phyloP scores from a whole-genome alignment of 192 early-diverging fungal species.

The Coemansia erecta region DNA sequence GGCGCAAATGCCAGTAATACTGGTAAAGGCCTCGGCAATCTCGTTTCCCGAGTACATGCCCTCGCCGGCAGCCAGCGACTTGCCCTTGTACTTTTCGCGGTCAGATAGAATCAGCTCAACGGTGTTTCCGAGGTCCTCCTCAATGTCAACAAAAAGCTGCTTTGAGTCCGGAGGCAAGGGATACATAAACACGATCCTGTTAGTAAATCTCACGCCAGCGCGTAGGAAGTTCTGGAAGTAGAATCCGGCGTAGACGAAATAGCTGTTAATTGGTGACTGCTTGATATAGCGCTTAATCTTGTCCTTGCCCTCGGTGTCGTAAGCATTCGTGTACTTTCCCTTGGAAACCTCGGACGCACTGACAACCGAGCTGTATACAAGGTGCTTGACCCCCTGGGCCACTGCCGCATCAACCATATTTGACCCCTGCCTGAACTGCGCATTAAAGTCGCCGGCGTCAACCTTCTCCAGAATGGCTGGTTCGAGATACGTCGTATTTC shows the following conservation, averaged over 20 bases:
- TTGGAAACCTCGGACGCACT: neutral
- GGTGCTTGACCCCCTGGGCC: conserved; percentile 2
- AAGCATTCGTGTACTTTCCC: conserved; percentile 1
- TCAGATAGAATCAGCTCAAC: neutral
- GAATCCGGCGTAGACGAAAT: conserved; percentile 5
- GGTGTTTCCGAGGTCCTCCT: conserved; percentile 6
- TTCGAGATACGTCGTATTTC: conserved; percentile 9
- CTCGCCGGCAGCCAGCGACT: neutral
- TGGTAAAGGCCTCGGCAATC: neutral
- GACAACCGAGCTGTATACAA: conserved; percentile 6
- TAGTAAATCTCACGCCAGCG: neutral
- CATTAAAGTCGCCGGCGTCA: conserved; percentile 5
- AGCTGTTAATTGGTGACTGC: neutral
- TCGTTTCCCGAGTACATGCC: neutral
- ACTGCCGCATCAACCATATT: conserved; percentile 14
- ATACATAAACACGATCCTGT: neutral
- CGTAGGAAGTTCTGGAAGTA: conserved; percentile 5
- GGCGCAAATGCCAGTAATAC: neutral
- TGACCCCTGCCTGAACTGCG: conserved; percentile 9
- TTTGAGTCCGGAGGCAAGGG: neutral
- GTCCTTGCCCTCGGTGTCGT: conserved; percentile 9
- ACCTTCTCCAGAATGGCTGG: conserved; percentile 4
- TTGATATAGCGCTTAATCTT: conserved; percentile 10
- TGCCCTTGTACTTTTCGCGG: conserved; percentile 2
- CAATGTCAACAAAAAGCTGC: conserved; percentile 4